Evolutionary conservation across 768 basidiomycete species (phyloP).

Genomic region (Amanita phalloides): DNA sequence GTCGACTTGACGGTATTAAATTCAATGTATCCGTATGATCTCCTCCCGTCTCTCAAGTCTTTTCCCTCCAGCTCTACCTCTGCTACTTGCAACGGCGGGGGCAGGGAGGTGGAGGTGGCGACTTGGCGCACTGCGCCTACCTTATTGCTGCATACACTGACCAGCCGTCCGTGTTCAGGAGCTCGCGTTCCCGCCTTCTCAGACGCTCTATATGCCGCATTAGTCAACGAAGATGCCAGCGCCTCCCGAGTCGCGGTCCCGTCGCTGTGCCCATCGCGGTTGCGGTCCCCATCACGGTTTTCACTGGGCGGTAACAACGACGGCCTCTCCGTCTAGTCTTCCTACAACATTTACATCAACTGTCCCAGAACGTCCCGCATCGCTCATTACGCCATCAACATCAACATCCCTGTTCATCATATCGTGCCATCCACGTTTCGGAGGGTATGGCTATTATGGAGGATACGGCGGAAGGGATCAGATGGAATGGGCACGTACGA

Average conservation of each 20-base stretch:
- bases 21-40: too few species aligned
- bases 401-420: conserved; percentile 26
- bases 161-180: background rate
- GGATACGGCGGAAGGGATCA: conserved; percentile 16
- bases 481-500: conserved; percentile 19
- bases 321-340: conserved; percentile 11
- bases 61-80: background rate
- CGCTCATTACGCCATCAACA: conserved; percentile 29
- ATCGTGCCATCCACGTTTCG: conserved; percentile 25
- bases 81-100: background rate
- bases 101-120: too few species aligned
- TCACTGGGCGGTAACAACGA: too few species aligned
- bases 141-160: background rate
- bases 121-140: background rate
- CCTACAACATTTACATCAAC: conserved; percentile 15
- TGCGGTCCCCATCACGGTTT: background rate
- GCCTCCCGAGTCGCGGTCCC: background rate
- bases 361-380: conserved; percentile 50
- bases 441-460: conserved; percentile 17
- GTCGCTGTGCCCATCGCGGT: background rate
- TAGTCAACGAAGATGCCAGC: background rate
- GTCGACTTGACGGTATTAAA: too few species aligned
- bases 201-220: background rate
- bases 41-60: too few species aligned
- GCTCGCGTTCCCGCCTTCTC: background rate